These are phyloP conservation scores for Candida stauntonica DNA, from an alignment of 805 yeast species.

Conservation along the genomic window DNA sequence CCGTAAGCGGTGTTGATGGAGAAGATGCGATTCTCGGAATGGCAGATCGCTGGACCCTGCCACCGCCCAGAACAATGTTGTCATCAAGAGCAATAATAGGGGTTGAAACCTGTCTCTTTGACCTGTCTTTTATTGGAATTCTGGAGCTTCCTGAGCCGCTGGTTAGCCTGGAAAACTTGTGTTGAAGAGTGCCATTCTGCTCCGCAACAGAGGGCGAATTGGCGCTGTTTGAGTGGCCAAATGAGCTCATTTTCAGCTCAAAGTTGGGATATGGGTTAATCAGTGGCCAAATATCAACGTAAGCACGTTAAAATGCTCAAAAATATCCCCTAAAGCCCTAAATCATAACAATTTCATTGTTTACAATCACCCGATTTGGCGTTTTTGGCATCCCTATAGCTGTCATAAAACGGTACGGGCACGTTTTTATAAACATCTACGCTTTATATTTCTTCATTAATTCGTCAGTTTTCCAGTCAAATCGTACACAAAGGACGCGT, in stretches of 20 bases:
- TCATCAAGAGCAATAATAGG: slow-evolving; percentile 22
- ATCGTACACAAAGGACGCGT: not conserved
- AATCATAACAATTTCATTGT: too few relatives aligned
- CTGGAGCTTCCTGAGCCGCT: slow-evolving; percentile 10
- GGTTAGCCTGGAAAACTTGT: slow-evolving; percentile 9
- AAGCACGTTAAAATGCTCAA: too few relatives aligned
- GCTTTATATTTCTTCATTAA: not conserved
- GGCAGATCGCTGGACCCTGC: slow-evolving; percentile 15
- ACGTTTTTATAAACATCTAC: too few relatives aligned
- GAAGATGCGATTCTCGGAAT: slow-evolving; percentile 25
- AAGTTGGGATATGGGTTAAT: too few relatives aligned
- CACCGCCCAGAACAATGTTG: slow-evolving; percentile 4
- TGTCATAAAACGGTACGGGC: too few relatives aligned
- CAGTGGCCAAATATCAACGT: too few relatives aligned
- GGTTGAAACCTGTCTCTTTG: slow-evolving; percentile 16
- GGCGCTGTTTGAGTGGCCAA: too few relatives aligned
- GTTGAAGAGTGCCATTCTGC: slow-evolving; percentile 9
- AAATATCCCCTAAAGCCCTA: too few relatives aligned
- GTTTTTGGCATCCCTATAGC: too few relatives aligned
- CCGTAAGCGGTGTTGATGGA: slow-evolving; percentile 8
- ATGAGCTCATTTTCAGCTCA: not conserved
- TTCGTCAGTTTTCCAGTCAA: not conserved
- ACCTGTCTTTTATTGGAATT: slow-evolving; percentile 21
- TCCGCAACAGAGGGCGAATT: slow-evolving; percentile 5
- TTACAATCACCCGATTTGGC: too few relatives aligned